Conservation (phyloP, 352 stramenopile genomes). For the Thraustochytrium striatum region DNA sequence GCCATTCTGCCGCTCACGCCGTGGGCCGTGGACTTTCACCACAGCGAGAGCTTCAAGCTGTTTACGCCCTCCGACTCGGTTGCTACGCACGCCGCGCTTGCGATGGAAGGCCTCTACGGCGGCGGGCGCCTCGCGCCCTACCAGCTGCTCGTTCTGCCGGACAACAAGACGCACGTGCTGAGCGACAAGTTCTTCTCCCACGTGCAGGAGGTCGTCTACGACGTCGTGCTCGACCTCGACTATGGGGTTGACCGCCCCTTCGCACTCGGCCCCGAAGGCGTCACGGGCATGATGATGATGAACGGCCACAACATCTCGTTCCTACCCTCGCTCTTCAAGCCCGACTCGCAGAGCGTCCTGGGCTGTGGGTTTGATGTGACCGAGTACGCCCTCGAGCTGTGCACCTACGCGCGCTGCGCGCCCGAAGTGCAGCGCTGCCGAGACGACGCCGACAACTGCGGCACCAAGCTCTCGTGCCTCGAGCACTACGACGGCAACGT, state of each 20-base stretch:
- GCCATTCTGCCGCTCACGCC: slow-evolving; percentile 36
- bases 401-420: not conserved
- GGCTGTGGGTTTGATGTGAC: slow-evolving; percentile 13
- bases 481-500: not conserved
- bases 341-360: not conserved
- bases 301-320: slow-evolving; percentile 16
- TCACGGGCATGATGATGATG: slow-evolving; percentile 24
- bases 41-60: slow-evolving; percentile 48
- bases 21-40: slow-evolving; percentile 18
- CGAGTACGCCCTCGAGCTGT: not conserved
- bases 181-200: slow-evolving; percentile 31
- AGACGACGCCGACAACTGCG: not conserved
- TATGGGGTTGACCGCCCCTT: slow-evolving; percentile 14
- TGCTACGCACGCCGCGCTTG: not conserved
- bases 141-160: slow-evolving; percentile 16
- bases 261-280: not conserved
- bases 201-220: slow-evolving; percentile 6
- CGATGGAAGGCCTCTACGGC: slow-evolving; percentile 18
- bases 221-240: slow-evolving; percentile 11
- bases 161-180: slow-evolving; percentile 1
- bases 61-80: slow-evolving; percentile 21
- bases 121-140: slow-evolving; percentile 38
- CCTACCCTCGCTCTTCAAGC: not conserved
- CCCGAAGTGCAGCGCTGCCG: not conserved
- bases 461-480: not conserved